Conservation (phyloP, 2,329 filamentous ascomycete species). For the Annulohypoxylon truncatum region DNA sequence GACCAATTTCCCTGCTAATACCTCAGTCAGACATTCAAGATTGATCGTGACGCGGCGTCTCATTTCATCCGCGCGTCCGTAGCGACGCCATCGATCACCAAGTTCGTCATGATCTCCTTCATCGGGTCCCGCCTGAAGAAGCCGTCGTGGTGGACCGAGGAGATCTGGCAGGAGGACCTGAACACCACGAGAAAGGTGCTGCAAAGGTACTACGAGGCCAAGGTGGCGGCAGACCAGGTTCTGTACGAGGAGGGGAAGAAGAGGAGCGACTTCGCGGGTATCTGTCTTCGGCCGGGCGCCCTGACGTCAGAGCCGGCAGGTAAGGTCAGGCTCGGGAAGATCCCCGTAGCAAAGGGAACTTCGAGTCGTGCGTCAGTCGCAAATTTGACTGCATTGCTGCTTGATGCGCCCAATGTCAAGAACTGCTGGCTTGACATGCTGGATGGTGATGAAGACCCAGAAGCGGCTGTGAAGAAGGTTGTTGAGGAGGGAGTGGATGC, state of each 20-base stretch:
- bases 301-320: conserved; percentile 63
- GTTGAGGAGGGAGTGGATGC: conserved; percentile 62
- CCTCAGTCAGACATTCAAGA: conserved; percentile 43
- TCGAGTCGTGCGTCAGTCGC: conserved; percentile 71
- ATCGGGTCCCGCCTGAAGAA: conserved; percentile 62
- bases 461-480: conserved; percentile 60
- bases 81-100: conserved; percentile 63
- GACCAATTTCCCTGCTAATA: background rate
- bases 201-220: conserved; percentile 69
- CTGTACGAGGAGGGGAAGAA: conserved; percentile 62
- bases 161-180: conserved; percentile 57
- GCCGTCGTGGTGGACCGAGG: conserved; percentile 66
- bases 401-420: conserved; percentile 61
- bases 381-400: conserved; percentile 64
- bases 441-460: conserved; percentile 63
- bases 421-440: conserved; percentile 67
- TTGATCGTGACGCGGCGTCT: conserved; percentile 68
- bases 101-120: conserved; percentile 75
- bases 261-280: conserved; percentile 58
- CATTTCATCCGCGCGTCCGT: conserved; percentile 71
- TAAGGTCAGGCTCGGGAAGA: conserved; percentile 61
- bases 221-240: conserved; percentile 69
- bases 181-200: conserved; percentile 58
- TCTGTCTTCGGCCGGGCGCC: conserved; percentile 65
- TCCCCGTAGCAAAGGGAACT: conserved; percentile 51